Percentiles rank a stretch among this genome's conserved stretches.
Evolutionary conservation across 768 basidiomycete genomes (phyloP).

Genomic region (Psilocybe tampanensis): DNA sequence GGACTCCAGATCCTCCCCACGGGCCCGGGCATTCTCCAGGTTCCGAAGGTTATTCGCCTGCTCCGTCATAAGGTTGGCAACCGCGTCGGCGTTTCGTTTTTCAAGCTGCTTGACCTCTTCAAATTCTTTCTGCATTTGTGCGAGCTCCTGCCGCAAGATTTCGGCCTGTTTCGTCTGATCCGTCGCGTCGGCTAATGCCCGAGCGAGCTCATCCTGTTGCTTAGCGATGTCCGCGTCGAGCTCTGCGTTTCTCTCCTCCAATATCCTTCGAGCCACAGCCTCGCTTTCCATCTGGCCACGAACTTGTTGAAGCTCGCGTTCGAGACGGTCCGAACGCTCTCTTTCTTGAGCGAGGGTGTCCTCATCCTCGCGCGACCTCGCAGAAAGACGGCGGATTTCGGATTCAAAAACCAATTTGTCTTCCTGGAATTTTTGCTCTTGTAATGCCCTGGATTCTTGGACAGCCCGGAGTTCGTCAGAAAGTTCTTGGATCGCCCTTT

Average conservation of each 20-base stretch:
- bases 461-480: conserved; percentile 64
- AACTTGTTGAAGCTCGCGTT: conserved; percentile 65
- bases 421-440: conserved; percentile 61
- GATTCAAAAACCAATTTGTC: conserved; percentile 56
- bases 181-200: conserved; percentile 68
- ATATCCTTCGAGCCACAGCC: conserved; percentile 54
- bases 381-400: conserved; percentile 58
- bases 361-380: conserved; percentile 42
- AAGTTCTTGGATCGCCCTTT: conserved; percentile 73
- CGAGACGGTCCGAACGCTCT: conserved; percentile 55
- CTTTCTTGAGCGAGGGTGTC: conserved; percentile 43
- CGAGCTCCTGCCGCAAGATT: conserved; percentile 60
- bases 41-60: conserved; percentile 71
- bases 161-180: conserved; percentile 66
- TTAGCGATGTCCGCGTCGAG: conserved; percentile 56
- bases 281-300: conserved; percentile 69
- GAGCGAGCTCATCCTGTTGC: conserved; percentile 54
- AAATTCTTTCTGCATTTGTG: conserved; percentile 59
- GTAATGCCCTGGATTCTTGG: conserved; percentile 56
- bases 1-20: conserved; percentile 74
- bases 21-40: conserved; percentile 73
- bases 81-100: conserved; percentile 60
- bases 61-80: conserved; percentile 70
- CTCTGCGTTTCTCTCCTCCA: conserved; percentile 67
- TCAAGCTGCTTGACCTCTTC: conserved; percentile 73